A percentile compares a stretch with the other conserved stretches of the same genome.
Evolutionary conservation across 495 filamentous ascomycete genomes (phyloP).

Genomic region (Amorphotheca resinae): DNA sequence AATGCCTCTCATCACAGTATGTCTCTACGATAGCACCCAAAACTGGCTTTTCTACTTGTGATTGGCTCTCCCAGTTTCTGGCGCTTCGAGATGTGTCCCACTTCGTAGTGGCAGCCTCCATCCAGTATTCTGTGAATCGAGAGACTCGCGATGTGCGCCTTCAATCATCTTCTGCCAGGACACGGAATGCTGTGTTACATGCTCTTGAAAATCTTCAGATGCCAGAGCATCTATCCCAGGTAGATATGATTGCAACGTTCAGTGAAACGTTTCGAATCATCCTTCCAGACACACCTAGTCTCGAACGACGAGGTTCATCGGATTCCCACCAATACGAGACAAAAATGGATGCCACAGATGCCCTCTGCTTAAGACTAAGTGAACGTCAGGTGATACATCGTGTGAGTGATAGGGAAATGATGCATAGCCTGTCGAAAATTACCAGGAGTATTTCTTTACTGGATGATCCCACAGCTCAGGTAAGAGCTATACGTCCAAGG

Average conservation of each 20-base stretch:
- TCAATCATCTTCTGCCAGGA: constrained; percentile 21
- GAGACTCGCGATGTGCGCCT: constrained; percentile 24
- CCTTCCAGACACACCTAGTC: constrained; percentile 23
- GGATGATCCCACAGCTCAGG: constrained; percentile 23
- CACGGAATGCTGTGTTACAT: constrained; percentile 26
- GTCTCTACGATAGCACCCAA: constrained; percentile 21
- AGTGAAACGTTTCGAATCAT: constrained; percentile 23
- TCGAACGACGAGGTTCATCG: constrained; percentile 10
- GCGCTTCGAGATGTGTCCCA: constrained; percentile 26
- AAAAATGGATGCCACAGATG: constrained; percentile 27
- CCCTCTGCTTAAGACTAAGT: constrained; percentile 19
- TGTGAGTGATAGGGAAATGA: constrained; percentile 25
- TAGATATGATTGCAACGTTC: constrained; percentile 22
- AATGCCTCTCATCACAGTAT: constrained; percentile 14
- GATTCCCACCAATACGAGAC: constrained; percentile 20
- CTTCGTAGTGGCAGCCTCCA: constrained; percentile 25
- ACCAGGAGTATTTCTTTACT: constrained; percentile 22
- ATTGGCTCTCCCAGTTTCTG: constrained; percentile 24
- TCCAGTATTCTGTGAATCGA: constrained; percentile 26
- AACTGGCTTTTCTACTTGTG: constrained; percentile 12
- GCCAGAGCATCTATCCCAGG: constrained; percentile 19
- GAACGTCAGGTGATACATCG: constrained; percentile 23
- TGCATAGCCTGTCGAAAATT: constrained; percentile 22
- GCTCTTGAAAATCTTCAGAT: constrained; percentile 22
- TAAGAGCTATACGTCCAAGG: constrained; percentile 17